These are phyloP conservation scores for Paratrypanosoma confusum DNA, from an alignment of 208 protist genomes.

Conservation along the genomic window DNA sequence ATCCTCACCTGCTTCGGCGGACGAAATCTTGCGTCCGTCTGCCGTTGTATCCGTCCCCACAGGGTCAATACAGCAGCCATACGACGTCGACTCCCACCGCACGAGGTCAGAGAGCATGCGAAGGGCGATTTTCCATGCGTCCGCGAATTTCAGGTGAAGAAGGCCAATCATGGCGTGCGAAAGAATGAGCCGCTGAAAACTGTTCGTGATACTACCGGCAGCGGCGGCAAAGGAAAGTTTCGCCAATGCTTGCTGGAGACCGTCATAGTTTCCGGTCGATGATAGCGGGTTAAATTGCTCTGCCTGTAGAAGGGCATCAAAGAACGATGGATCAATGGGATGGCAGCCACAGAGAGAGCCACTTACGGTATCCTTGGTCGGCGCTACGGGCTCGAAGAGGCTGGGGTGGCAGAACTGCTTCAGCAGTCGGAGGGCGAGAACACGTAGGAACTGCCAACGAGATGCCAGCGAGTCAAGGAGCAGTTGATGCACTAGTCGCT, in stretches of 20 bases:
- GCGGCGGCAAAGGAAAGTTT: constrained; percentile 47
- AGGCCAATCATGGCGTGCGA: constrained; percentile 67
- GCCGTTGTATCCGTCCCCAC: too few relatives aligned
- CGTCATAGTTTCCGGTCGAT: constrained; percentile 47
- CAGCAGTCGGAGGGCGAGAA: constrained; percentile 56
- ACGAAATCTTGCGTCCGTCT: too few relatives aligned
- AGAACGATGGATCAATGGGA: constrained; percentile 20
- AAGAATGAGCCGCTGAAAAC: constrained; percentile 47
- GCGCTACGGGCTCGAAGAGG: background rate
- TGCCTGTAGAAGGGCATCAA: constrained; percentile 28
- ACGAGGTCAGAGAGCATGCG: constrained; percentile 50
- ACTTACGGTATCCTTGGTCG: background rate
- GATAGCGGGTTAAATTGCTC: constrained; percentile 68
- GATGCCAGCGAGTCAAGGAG: constrained; percentile 61
- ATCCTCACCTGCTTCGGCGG: background rate
- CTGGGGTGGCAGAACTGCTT: constrained; percentile 37
- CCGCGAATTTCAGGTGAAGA: constrained; percentile 70
- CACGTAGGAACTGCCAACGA: constrained; percentile 46
- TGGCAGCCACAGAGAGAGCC: constrained; percentile 14
- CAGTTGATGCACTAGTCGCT: constrained; percentile 32
- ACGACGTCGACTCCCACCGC: constrained; percentile 33
- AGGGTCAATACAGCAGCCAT: too few relatives aligned
- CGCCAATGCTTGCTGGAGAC: constrained; percentile 45
- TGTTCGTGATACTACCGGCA: constrained; percentile 31
- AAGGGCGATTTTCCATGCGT: constrained; percentile 50